Base-by-base conservation (phyloP, 2,329 filamentous ascomycete species). In the Akanthomyces uredinophilus region DNA sequence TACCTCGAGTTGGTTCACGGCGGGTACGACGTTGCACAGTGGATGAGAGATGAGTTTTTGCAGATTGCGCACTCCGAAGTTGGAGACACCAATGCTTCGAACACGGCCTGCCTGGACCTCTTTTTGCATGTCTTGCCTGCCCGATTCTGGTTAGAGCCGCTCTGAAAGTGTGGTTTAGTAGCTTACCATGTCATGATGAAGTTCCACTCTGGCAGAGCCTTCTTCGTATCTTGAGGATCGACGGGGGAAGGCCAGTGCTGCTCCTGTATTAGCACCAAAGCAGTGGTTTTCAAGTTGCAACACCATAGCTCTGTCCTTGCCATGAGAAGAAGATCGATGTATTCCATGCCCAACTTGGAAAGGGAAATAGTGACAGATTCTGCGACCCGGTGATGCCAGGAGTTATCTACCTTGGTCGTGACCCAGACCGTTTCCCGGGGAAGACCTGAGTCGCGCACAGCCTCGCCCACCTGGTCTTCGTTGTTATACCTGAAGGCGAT, bases 81-180 rank as follows among this genome's bases (percentile, higher is more conserved):
- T 96, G 75, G 89, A 92, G 62, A 95, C 89, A 69, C 91, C 91
- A 72, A 95, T 93, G 78, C 91, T 91, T 75, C 82, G 83, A 57
- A 90, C 90, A 74, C 90, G 90, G 73, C 87, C 87, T 50, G 83
- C 86, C 13, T 75, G 83, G 27, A 85, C 77, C 52, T 91, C 79
- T 80, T 88, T 89, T 77, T 90, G 85, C 81, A 90, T 79, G 78
- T 87, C 85, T 46, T 39, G 37, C 50, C 53, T 63, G 39, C 10
- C 18, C 41, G 2, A 14, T 18, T 13, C 32, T 4, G 8, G 51
- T 46, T 10, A 43, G 5, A 10, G 24, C 24, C 11, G 13, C 13
- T n/a, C n/a, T 53, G 8, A 20, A 22, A 57, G 16, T 24, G n/a
- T 41, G 7, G 56, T 5, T 27, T 13, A 18, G 24, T 4, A 5